phyloP scores from a whole-genome alignment of 345 rosid genomes.

The Eucalyptus camaldulensis region DNA sequence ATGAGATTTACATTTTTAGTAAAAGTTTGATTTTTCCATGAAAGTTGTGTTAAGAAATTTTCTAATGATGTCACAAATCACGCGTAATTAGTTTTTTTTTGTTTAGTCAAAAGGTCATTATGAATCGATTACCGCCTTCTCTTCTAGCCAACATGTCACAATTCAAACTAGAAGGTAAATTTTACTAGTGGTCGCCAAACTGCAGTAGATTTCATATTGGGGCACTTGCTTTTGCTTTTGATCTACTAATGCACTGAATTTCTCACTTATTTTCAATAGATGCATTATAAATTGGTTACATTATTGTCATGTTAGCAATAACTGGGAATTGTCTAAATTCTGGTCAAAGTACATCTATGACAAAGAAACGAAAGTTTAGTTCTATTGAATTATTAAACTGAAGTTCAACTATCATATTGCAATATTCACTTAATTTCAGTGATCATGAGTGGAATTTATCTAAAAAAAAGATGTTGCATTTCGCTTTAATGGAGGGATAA shows the following conservation, averaged over 20 bases:
- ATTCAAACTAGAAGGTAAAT: not conserved
- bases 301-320: not conserved
- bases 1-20: not conserved
- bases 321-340: not conserved
- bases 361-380: not conserved
- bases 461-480: not conserved
- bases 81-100: not conserved
- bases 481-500: not conserved
- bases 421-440: not conserved
- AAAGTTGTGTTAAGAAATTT: not conserved
- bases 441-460: not conserved
- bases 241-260: not conserved
- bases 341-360: not conserved
- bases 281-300: not conserved
- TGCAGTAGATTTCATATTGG: not conserved
- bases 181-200: not conserved
- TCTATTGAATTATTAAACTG: not conserved
- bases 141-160: not conserved
- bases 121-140: not conserved
- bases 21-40: not conserved
- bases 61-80: not conserved
- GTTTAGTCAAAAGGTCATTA: not conserved
- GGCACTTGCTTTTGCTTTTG: not conserved
- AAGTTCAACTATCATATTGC: not conserved
- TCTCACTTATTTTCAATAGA: not conserved